phyloP scores from a whole-genome alignment of 768 basidiomycete genomes.

The Tricholoma bakamatsutake region DNA sequence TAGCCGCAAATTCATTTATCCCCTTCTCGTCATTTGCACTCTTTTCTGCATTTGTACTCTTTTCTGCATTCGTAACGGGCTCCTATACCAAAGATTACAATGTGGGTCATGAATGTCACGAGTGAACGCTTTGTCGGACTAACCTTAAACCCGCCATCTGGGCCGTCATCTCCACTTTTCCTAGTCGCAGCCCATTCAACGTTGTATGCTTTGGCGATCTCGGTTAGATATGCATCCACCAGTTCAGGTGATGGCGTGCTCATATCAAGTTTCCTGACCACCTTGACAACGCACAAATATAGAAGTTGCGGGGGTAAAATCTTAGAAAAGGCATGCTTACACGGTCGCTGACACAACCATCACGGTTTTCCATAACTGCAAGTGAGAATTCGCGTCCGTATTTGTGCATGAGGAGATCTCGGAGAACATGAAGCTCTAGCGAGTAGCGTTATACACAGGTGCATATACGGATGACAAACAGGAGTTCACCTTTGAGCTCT shows the following conservation, averaged over 20 bases:
- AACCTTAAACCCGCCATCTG: conserved; percentile 35
- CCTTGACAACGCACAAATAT: conserved; percentile 34
- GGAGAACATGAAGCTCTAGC: conserved; percentile 82
- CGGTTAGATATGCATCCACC: conserved; percentile 82
- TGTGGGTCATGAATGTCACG: not conserved
- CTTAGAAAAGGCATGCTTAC: conserved; percentile 37
- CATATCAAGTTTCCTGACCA: conserved; percentile 66
- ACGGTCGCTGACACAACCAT: conserved; percentile 76
- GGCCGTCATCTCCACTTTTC: conserved; percentile 15
- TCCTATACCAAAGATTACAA: conserved; percentile 12
- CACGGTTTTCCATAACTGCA: conserved; percentile 81
- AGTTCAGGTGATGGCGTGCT: conserved; percentile 67
- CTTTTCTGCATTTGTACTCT: conserved; percentile 9
- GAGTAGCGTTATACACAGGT: not conserved
- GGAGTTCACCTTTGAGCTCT: conserved; percentile 70
- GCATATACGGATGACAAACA: not conserved
- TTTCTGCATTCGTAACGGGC: conserved; percentile 12
- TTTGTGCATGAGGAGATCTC: conserved; percentile 95
- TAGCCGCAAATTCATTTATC: conserved; percentile 24
- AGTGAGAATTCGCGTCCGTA: conserved; percentile 88
- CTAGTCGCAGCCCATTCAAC: conserved; percentile 55
- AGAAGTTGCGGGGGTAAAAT: conserved; percentile 1
- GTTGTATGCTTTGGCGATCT: conserved; percentile 87
- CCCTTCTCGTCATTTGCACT: conserved; percentile 20
- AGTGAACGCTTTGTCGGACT: conserved; percentile 7